Base-by-base conservation (phyloP, 495 filamentous ascomycete species). In the Tetracladium setigerum region DNA sequence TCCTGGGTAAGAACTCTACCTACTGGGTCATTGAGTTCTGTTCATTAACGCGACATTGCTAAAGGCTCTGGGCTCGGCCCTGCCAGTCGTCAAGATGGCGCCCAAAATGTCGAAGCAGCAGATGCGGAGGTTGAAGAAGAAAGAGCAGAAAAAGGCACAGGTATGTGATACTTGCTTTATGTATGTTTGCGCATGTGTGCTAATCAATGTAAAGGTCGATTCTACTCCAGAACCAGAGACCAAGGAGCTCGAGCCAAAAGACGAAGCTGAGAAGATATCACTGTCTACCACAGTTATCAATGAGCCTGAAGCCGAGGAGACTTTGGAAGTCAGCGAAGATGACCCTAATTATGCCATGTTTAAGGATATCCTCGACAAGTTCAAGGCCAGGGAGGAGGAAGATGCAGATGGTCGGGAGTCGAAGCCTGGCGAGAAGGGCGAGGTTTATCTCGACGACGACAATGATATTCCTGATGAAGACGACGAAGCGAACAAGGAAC, bases 381-480 rank as follows among this genome's bases (percentile, higher is more conserved):
- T 96, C 53, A 68, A 71, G 41, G 72, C 78, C 15, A 65, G 64
- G 18, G 72, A 72, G 32, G 71, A 73, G 15, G 75, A 82, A n/a
- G 71, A 79, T 50, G 67, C 71, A 44, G 69, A 73, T 41, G 67
- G 67, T 14, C 83, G 83, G 55, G 85, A 84, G 24, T 72, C 74
- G 13, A 41, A 39, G 27, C 18, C n/a, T 44, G 50, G 41, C 5
- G 86, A 90, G 48, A 94, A 95, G 64, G 89, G 88, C 19, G 82
- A 95, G 64, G 75, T 95, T 4, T 92, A 81, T 59, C 92, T 83
- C 50, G 81, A 85, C 39, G 83, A 95, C 37, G 89, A 94, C 49
- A 79, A 91, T 63, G 87, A 89, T 34, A 90, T 95, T 50, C 88
- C 86, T 0, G 86, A 89, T 55, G 84, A 87, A 51, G 79, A 81